Evolutionary conservation across 192 early-diverging fungal species (phyloP).

Genomic region (Coemansia sp.): DNA sequence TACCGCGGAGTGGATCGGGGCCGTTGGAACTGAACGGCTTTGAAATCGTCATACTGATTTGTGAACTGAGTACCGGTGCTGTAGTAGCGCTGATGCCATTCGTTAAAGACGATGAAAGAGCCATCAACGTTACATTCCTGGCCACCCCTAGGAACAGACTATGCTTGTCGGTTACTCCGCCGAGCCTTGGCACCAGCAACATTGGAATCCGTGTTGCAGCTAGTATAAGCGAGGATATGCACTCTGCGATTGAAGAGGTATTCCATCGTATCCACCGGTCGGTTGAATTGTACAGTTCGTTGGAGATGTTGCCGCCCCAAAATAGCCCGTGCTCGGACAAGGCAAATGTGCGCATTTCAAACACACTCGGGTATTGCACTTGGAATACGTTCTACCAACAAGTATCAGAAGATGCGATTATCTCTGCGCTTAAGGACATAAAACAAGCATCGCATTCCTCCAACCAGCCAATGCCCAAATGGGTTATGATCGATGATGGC

Average conservation of each 20-base stretch:
- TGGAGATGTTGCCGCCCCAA: not conserved
- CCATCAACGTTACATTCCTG: conserved; percentile 8
- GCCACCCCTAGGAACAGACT: not conserved
- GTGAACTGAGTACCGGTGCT: conserved; percentile 15
- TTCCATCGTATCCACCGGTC: conserved; percentile 26
- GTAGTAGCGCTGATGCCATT: conserved; percentile 37
- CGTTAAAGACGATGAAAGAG: not conserved
- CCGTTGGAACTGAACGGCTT: conserved; percentile 7
- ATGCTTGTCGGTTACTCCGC: not conserved
- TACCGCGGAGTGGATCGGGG: conserved; percentile 11
- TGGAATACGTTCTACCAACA: conserved; percentile 49
- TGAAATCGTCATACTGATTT: conserved; percentile 20
- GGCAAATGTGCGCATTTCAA: not conserved
- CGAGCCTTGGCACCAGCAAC: not conserved
- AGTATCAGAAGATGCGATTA: conserved; percentile 17
- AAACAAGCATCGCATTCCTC: not conserved
- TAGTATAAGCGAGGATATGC: conserved; percentile 13
- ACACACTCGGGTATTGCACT: conserved; percentile 35
- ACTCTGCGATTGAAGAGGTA: conserved; percentile 22
- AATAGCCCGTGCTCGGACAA: not conserved
- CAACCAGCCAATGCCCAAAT: conserved; percentile 15
- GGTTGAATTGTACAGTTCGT: not conserved
- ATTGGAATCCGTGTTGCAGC: conserved; percentile 26
- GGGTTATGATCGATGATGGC: conserved; percentile 60
- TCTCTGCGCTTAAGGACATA: conserved; percentile 16